Conservation (phyloP, 2,329 filamentous ascomycete species). For the Lachnellula hyalina region DNA sequence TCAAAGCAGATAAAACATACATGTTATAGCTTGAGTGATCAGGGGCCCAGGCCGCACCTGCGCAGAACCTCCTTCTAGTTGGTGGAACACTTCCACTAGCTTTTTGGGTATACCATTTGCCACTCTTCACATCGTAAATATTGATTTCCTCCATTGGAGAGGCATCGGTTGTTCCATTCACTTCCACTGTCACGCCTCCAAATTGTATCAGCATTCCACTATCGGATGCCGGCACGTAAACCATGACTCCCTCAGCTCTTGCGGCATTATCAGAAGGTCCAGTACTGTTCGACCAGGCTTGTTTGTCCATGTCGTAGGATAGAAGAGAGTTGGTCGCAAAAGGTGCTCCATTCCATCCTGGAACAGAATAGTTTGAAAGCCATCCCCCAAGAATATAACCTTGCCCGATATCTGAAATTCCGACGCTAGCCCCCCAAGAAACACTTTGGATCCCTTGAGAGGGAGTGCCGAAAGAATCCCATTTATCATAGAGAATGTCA, state of each 20-base stretch:
- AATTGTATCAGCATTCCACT: constrained; percentile 56
- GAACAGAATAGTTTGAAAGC: constrained; percentile 48
- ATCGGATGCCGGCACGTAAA: constrained; percentile 55
- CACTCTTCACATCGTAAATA: constrained; percentile 55
- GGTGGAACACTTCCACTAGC: constrained; percentile 48
- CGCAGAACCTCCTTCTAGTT: constrained; percentile 54
- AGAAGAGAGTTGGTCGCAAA: constrained; percentile 47
- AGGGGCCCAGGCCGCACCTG: constrained; percentile 52
- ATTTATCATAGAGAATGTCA: constrained; percentile 50
- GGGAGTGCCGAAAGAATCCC: constrained; percentile 43
- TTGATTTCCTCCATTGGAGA: constrained; percentile 48
- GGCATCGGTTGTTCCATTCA: constrained; percentile 39
- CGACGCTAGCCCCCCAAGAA: constrained; percentile 52
- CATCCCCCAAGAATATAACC: constrained; percentile 61
- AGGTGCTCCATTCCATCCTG: constrained; percentile 44
- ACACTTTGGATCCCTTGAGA: constrained; percentile 39
- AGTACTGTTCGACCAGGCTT: constrained; percentile 47
- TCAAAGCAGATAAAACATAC: constrained; percentile 35
- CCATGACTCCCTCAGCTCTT: constrained; percentile 54
- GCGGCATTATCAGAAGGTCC: constrained; percentile 44
- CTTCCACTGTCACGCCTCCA: constrained; percentile 49
- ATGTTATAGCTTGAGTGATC: constrained; percentile 61
- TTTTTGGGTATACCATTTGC: constrained; percentile 55
- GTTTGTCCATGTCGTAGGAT: constrained; percentile 49
- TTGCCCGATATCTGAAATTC: constrained; percentile 48